These are phyloP conservation scores for Aspergillus piperis DNA, from an alignment of 2,329 filamentous ascomycete species.

Conservation along the genomic window DNA sequence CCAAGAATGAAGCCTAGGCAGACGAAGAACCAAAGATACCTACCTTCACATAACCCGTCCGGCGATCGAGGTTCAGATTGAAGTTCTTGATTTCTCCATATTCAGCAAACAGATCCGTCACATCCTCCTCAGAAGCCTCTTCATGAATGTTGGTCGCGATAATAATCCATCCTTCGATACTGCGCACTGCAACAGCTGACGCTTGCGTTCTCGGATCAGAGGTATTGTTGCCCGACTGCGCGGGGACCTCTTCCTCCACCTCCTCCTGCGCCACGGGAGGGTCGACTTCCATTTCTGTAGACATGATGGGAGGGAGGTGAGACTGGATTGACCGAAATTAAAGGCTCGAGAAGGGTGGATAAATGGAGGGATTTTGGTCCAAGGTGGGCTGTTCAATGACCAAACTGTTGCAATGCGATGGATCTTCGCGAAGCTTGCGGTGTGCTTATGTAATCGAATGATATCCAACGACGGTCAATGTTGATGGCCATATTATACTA, in stretches of 20 bases:
- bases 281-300: constrained; percentile 51
- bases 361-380: neutral
- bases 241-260: constrained; percentile 32
- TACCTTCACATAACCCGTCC: constrained; percentile 70
- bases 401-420: constrained; percentile 1
- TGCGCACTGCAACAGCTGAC: constrained; percentile 60
- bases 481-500: neutral
- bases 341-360: neutral
- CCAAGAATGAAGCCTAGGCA: neutral
- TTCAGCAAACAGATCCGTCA: constrained; percentile 66
- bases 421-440: constrained; percentile 14
- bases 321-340: neutral
- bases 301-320: constrained; percentile 32
- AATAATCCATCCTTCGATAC: constrained; percentile 70
- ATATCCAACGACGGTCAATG: neutral
- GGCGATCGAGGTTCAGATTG: constrained; percentile 65
- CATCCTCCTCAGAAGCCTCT: constrained; percentile 67
- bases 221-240: constrained; percentile 32
- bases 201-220: constrained; percentile 47
- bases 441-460: constrained; percentile 21
- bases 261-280: constrained; percentile 38
- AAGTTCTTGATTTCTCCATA: constrained; percentile 69
- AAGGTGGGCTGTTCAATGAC: neutral
- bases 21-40: constrained; percentile 10
- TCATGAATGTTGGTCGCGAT: constrained; percentile 70